Conservation (phyloP, 2,329 filamentous ascomycete species). For the Chrysosporium keratinophilum region DNA sequence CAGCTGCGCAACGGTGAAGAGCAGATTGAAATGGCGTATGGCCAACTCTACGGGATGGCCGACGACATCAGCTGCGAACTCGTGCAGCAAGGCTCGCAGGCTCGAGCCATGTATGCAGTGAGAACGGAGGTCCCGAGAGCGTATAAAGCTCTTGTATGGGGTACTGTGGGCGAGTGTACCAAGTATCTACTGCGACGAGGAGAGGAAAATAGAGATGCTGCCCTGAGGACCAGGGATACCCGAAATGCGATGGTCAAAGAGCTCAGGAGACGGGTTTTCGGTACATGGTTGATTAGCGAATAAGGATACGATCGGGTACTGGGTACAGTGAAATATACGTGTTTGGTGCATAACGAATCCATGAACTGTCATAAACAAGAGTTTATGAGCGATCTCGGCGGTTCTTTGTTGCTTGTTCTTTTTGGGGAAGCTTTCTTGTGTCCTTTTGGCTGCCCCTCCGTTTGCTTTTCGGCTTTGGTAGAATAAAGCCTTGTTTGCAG, state of each 20-base stretch:
- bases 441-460: too few species aligned
- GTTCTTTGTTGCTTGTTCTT: too few species aligned
- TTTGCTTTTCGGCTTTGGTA: too few species aligned
- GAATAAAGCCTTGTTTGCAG: too few species aligned
- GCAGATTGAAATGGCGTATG: constrained; percentile 43
- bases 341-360: too few species aligned
- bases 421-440: too few species aligned
- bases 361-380: too few species aligned
- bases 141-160: constrained; percentile 49
- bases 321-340: too few species aligned
- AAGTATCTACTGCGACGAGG: constrained; percentile 55
- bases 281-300: neutral
- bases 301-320: too few species aligned
- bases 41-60: constrained; percentile 50
- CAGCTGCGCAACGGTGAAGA: constrained; percentile 32
- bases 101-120: constrained; percentile 18
- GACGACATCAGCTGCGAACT: constrained; percentile 48
- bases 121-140: constrained; percentile 35
- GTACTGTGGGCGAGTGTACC: constrained; percentile 59
- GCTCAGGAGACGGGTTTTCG: constrained; percentile 31
- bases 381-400: too few species aligned
- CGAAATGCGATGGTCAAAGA: constrained; percentile 43
- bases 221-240: constrained; percentile 42
- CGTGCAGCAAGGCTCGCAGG: constrained; percentile 22
- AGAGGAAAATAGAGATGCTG: constrained; percentile 49